Percentiles rank a stretch among this genome's conserved stretches.
phyloP scores from a whole-genome alignment of 2,329 filamentous ascomycete genomes.

The Ceratocystis colombiana region DNA sequence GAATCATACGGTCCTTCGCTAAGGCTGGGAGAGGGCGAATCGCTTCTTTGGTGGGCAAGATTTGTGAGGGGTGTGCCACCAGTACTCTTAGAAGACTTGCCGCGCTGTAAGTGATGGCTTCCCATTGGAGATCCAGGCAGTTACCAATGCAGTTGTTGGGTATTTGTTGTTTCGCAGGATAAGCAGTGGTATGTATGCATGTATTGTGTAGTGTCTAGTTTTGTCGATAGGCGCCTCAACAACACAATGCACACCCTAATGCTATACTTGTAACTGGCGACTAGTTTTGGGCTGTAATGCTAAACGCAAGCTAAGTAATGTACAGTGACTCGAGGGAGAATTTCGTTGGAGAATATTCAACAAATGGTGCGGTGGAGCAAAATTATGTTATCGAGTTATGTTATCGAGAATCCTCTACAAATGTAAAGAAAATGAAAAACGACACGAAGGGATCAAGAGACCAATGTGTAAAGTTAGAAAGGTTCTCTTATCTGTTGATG shows the following conservation, averaged over 20 bases:
- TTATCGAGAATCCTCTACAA: too few relatives aligned
- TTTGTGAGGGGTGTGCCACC: conserved; percentile 5
- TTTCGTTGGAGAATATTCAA: neutral
- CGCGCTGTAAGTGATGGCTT: conserved; percentile 22
- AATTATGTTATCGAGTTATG: too few relatives aligned
- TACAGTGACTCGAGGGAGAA: neutral
- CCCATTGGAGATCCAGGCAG: conserved; percentile 21
- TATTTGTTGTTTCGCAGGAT: neutral
- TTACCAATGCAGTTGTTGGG: neutral
- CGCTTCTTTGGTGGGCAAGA: conserved; percentile 7
- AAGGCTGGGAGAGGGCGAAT: conserved; percentile 21
- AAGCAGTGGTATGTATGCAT: neutral
- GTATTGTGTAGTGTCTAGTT: neutral
- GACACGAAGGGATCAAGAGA: conserved; percentile 1
- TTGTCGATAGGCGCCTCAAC: too few relatives aligned
- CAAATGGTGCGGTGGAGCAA: neutral
- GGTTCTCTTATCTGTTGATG: neutral
- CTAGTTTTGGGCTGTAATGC: neutral
- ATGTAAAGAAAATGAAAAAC: neutral
- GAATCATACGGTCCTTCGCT: conserved; percentile 14
- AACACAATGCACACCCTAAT: neutral
- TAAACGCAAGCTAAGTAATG: too few relatives aligned
- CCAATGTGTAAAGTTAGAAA: neutral
- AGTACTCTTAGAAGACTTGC: conserved; percentile 24
- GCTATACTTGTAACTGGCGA: too few relatives aligned